Percentiles rank a stretch among this genome's conserved stretches.
Conservation (phyloP, 495 filamentous ascomycete species). For the Amorphotheca resinae region DNA sequence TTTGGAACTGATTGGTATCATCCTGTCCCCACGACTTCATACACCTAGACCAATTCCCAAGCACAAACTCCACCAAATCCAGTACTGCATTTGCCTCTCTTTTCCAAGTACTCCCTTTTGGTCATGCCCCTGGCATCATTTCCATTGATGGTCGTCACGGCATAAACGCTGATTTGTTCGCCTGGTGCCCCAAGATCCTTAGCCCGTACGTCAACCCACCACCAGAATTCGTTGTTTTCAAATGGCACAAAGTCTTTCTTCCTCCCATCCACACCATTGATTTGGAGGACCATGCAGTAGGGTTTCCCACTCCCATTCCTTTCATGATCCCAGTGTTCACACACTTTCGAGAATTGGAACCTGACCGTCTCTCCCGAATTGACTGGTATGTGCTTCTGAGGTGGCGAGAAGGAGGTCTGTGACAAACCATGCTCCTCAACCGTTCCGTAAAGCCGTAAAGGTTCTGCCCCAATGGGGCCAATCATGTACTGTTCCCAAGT, state of each 20-base stretch:
- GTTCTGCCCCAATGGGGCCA: conserved; percentile 30
- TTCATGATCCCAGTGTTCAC: conserved; percentile 65
- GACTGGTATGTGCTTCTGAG: conserved; percentile 43
- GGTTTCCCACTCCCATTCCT: conserved; percentile 49
- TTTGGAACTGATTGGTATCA: too few species aligned
- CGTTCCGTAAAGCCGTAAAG: conserved; percentile 31
- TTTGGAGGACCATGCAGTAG: conserved; percentile 51
- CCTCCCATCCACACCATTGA: conserved; percentile 53
- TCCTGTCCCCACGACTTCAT: too few species aligned
- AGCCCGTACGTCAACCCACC: conserved; percentile 60
- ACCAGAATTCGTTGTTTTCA: conserved; percentile 53
- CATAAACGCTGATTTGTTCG: conserved; percentile 47
- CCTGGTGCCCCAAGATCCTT: conserved; percentile 55
- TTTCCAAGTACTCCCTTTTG: conserved; percentile 47
- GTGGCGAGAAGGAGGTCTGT: conserved; percentile 48
- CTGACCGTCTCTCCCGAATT: conserved; percentile 36
- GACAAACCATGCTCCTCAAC: conserved; percentile 48
- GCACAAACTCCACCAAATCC: conserved; percentile 45
- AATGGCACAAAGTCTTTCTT: conserved; percentile 51
- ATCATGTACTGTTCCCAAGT: conserved; percentile 72
- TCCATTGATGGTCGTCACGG: conserved; percentile 50
- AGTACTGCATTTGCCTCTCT: conserved; percentile 46
- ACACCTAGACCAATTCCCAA: conserved; percentile 67
- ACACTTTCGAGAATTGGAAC: conserved; percentile 65
- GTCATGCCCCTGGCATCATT: conserved; percentile 56